These are phyloP conservation scores for Capillidium heterosporum DNA, from an alignment of 371 early-diverging fungal genomes.

Conservation along the genomic window DNA sequence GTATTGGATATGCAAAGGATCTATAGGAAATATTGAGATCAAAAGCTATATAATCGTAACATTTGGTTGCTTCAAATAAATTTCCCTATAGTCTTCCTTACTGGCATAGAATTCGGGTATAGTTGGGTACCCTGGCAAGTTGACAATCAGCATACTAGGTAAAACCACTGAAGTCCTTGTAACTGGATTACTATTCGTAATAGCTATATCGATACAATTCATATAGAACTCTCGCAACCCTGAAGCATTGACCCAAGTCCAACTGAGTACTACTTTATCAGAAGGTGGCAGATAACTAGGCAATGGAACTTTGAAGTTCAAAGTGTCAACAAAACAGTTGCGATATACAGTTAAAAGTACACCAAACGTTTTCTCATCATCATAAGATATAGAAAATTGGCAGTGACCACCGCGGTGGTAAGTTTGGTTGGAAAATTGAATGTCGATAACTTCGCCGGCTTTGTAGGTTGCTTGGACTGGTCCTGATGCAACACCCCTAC, in stretches of 20 bases:
- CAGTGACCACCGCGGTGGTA: conserved; percentile 7
- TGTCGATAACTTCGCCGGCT: conserved; percentile 16
- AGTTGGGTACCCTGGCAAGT: conserved; percentile 16
- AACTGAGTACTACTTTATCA: conserved; percentile 16
- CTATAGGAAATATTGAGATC: too few relatives aligned
- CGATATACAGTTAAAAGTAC: conserved; percentile 4
- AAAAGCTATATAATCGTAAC: too few relatives aligned
- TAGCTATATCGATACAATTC: conserved; percentile 13
- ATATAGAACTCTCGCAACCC: background rate
- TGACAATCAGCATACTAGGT: conserved; percentile 24
- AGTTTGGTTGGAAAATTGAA: conserved; percentile 5
- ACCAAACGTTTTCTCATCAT: conserved; percentile 8
- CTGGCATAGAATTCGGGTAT: conserved; percentile 22
- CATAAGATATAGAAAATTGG: conserved; percentile 5
- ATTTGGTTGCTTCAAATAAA: too few relatives aligned
- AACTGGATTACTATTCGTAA: conserved; percentile 18
- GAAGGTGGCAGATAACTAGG: conserved; percentile 18
- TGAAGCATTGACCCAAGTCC: conserved; percentile 27
- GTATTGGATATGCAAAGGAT: too few relatives aligned
- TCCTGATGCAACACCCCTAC: background rate
- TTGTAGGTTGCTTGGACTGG: background rate
- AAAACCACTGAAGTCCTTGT: conserved; percentile 15
- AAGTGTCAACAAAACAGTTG: background rate
- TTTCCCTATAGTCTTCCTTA: too few relatives aligned
- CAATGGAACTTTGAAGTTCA: conserved; percentile 14